These are phyloP conservation scores for Panicum virgatum DNA, from an alignment of 202 grass and related monocot genomes.

Conservation along the genomic window DNA sequence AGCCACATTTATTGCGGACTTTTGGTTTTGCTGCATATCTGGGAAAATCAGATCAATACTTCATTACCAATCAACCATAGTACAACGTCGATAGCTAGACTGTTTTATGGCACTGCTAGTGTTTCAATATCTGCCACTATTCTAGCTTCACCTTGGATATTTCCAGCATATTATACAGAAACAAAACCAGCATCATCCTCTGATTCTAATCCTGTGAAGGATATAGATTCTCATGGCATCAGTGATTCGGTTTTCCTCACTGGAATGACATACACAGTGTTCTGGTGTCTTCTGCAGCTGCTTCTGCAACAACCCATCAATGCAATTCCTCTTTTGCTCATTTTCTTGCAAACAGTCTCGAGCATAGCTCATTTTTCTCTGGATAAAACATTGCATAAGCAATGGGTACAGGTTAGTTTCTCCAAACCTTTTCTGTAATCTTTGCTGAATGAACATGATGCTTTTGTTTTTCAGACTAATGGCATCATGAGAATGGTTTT, in stretches of 20 bases:
- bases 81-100: slow-evolving; percentile 63
- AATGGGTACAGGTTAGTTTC: slow-evolving; percentile 77
- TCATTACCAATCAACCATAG: slow-evolving; percentile 41
- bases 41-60: slow-evolving; percentile 47
- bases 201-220: slow-evolving; percentile 10
- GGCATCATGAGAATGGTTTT: slow-evolving; percentile 10
- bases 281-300: slow-evolving; percentile 93
- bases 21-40: slow-evolving; percentile 76
- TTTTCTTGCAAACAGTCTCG: slow-evolving; percentile 65
- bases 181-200: slow-evolving; percentile 19
- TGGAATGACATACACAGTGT: slow-evolving; percentile 67
- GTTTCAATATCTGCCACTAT: slow-evolving; percentile 48
- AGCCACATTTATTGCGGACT: slow-evolving; percentile 52
- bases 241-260: slow-evolving; percentile 59
- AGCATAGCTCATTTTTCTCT: slow-evolving; percentile 68
- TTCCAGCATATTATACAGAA: slow-evolving; percentile 41
- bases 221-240: slow-evolving; percentile 40
- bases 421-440: slow-evolving; percentile 8
- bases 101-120: slow-evolving; percentile 54
- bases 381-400: slow-evolving; percentile 47
- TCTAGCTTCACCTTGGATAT: slow-evolving; percentile 67
- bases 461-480: slow-evolving; percentile 23
- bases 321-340: slow-evolving; percentile 79
- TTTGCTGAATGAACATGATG: neutral
- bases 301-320: slow-evolving; percentile 82